Conservation (phyloP, 202 grass and related monocot species). For the Miscanthus sacchariflorus region DNA sequence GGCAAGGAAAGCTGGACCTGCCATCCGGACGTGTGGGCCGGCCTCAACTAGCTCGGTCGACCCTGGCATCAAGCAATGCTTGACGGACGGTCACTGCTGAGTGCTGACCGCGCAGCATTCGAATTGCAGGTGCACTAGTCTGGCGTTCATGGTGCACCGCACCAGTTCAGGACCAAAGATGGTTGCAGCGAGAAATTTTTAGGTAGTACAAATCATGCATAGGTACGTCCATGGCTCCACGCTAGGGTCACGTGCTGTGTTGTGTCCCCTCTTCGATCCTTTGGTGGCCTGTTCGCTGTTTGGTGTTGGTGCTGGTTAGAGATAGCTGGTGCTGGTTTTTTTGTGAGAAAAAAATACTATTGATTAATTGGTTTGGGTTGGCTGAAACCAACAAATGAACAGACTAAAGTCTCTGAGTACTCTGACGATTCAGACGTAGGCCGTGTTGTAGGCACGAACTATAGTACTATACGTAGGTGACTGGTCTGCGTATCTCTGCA, state of each 20-base stretch:
- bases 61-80: neutral
- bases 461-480: too few species aligned
- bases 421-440: neutral
- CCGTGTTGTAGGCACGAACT: too few species aligned
- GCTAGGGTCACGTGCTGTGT: neutral
- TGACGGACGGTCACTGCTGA: neutral
- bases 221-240: neutral
- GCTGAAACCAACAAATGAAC: too few species aligned
- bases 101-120: neutral
- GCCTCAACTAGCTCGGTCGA: neutral
- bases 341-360: too few species aligned
- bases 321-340: too few species aligned
- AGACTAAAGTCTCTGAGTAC: too few species aligned
- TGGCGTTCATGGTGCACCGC: neutral
- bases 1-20: constrained; percentile 7
- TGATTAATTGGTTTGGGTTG: too few species aligned
- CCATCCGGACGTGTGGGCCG: neutral
- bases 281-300: too few species aligned
- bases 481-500: too few species aligned
- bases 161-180: neutral
- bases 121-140: neutral
- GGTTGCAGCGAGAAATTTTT: neutral
- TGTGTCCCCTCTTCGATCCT: neutral
- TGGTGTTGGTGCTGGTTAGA: too few species aligned
- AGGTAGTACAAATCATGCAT: neutral